phyloP scores from a whole-genome alignment of 257 asterid species.

The Nicotiana attenuata region DNA sequence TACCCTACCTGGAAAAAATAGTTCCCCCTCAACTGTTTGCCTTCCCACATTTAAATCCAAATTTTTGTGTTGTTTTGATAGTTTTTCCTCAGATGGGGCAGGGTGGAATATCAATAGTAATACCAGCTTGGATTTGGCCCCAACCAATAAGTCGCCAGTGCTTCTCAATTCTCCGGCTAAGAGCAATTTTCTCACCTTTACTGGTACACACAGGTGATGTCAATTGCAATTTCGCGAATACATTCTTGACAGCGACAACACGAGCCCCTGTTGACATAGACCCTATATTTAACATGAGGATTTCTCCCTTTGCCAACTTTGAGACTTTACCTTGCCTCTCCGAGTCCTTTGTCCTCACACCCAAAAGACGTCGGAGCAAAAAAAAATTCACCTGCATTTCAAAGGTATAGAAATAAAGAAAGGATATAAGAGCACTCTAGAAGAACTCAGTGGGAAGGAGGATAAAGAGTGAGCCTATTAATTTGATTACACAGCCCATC shows the following conservation, averaged over 20 bases:
- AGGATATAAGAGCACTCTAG: neutral
- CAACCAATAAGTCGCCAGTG: slow-evolving; percentile 99
- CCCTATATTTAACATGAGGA: slow-evolving; percentile 93
- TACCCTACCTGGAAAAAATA: slow-evolving; percentile 42
- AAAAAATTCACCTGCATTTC: slow-evolving; percentile 79
- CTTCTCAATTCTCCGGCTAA: slow-evolving; percentile 90
- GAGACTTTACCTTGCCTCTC: slow-evolving; percentile 90
- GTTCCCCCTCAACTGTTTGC: slow-evolving; percentile 38
- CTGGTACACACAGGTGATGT: slow-evolving; percentile 97
- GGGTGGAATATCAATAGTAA: slow-evolving; percentile 81
- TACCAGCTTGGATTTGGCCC: slow-evolving; percentile 95
- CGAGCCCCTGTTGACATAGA: slow-evolving; percentile 99
- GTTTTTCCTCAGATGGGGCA: slow-evolving; percentile 45
- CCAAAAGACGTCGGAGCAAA: slow-evolving; percentile 72
- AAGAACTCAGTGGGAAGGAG: neutral
- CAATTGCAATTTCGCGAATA: slow-evolving; percentile 84
- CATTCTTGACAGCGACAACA: slow-evolving; percentile 80
- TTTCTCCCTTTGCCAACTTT: slow-evolving; percentile 79
- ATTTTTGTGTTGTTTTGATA: neutral
- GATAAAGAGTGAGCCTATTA: neutral
- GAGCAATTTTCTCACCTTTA: slow-evolving; percentile 83
- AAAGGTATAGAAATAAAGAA: neutral
- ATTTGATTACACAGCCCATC: neutral
- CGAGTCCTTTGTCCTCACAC: slow-evolving; percentile 89
- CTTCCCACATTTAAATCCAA: slow-evolving; percentile 45